A percentile compares a stretch with the other conserved stretches of the same genome.
These are phyloP conservation scores for Neophaeococcomyces aloes DNA, from an alignment of 2,329 filamentous ascomycete genomes.

Conservation along the genomic window DNA sequence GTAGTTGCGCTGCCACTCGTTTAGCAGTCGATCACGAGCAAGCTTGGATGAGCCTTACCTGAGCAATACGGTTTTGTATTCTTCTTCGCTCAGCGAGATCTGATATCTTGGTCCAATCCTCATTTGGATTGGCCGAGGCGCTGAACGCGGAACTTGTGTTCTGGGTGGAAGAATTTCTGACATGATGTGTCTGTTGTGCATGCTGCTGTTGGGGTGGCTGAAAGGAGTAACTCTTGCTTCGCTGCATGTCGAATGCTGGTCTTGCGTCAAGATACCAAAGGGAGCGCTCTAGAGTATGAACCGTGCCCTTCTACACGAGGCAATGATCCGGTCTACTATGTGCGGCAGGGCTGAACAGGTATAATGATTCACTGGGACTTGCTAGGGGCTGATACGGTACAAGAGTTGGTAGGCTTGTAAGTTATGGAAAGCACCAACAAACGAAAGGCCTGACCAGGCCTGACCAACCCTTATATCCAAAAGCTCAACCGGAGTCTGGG, in stretches of 20 bases:
- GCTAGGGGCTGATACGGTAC: background rate
- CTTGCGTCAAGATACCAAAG: background rate
- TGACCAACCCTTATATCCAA: constrained; percentile 6
- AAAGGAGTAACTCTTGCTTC: constrained; percentile 20
- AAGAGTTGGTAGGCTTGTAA: background rate
- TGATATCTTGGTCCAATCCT: constrained; percentile 99
- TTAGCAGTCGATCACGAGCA: background rate
- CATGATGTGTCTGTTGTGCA: constrained; percentile 13
- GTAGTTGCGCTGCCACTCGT: constrained; percentile 24
- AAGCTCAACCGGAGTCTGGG: background rate
- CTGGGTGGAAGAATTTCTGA: constrained; percentile 39
- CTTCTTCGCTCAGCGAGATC: constrained; percentile 86
- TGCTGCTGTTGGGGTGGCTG: constrained; percentile 8
- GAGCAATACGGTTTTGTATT: constrained; percentile 96
- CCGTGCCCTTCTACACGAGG: too few species aligned
- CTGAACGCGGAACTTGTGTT: constrained; percentile 91
- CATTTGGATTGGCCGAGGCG: constrained; percentile 85
- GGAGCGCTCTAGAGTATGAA: background rate
- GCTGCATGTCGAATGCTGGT: constrained; percentile 13
- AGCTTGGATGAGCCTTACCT: constrained; percentile 31
- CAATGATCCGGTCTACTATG: background rate
- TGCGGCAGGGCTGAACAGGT: background rate
- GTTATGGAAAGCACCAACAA: background rate
- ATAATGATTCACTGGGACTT: background rate
- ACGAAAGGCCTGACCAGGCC: constrained; percentile 6